Evolutionary conservation across 1,284 basidiomycete species (phyloP), one percentile per base, ranked within the genome.

Genomic region (Malassezia globosa): DNA sequence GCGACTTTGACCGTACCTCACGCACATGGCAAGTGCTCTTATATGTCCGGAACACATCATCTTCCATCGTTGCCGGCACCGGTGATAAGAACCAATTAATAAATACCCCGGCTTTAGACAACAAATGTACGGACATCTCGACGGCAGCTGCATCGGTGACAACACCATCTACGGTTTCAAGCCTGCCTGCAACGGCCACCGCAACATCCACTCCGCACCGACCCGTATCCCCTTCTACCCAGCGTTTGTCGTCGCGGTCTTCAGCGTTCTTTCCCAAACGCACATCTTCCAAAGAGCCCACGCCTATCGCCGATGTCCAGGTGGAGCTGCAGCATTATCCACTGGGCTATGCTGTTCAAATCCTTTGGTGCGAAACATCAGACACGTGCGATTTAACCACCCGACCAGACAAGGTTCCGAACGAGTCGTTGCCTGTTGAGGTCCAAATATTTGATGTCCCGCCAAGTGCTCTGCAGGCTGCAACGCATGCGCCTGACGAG

Each of bases 281-380:
- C 19, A 52, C 61, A 22, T 29, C 33, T 37, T 3, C 50, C 51
- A 33, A 47, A 52, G 13, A 60, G 54, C 56, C 16, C 49, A 61
- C 58, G 46, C 47, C 58, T 31, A 24, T 70, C 7, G 51, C 60
- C 48, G 67, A 70, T 27, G 54, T 64, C 13, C 64, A 67, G 42
- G 56, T 70, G 5, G 66, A 69, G 45, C 55, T 70, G 33, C 55
- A 59, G 37, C 66, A 70, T 40, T 70, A 62, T 41, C 54, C 59
- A 21, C 55, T 59, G 25, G 67, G 67, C 1, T 70, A 70, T 48
- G 63, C 63, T 21, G 54, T 70, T 22, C 48, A 60, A 27, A 53
- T 63, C 25, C 51, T 48, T 23, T 64, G 64, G 18, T 16, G 5
- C 37, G 16, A 13, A 13, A 29, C 16, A n/a, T 13, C 22, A 26